Evolutionary conservation across 1,284 basidiomycete species (phyloP), one percentile per base, ranked within the genome.

Genomic region (Papiliotrema nemorosa): DNA sequence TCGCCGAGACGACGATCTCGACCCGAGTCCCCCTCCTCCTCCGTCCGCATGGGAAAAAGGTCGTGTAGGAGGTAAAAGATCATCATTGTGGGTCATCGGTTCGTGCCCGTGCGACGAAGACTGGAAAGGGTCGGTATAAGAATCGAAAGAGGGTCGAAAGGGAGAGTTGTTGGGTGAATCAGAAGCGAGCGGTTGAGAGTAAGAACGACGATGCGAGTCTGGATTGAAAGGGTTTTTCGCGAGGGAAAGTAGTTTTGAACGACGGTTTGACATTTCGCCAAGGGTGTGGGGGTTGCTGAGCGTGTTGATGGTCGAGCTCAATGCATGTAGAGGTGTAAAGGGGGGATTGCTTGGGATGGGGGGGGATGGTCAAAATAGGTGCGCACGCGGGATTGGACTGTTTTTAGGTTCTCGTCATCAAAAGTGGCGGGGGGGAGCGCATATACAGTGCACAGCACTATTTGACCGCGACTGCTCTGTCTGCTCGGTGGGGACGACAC

Each of bases 41-140:
- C 33, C 44, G 9, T 37, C 34, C 7, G 16, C 31, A 13, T 25
- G 7, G 26, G 33, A 36, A 26, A 46, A 46, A 5, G 44, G 44
- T 22, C 44, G 31, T 13, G 22, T 14, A 25, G 46, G 37, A 12
- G 46, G 46, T n/a, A 39, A 26, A 10, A 40, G 36, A 6, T 29
- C 36, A 26, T 47, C 46, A n/a, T 27, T 29, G 13, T 31, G 38
- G 40, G 24, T 22, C 24, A 22, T 42, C 14, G 40, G 25, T 37
- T 46, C 44, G 44, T 46, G 44, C 22, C 44, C 44, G 31, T 46
- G 44, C 16, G 33, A 20, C 21, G 33, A 36, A 22, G 6, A 22
- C n/a, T n/a, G n/a, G 44, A 29, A 36, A n/a, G 44, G 44, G 34
- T 46, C 44, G 29, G 22, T 13, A 22, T 46, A 37, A 34, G 16